Evolutionary conservation across 2,329 filamentous ascomycete species (phyloP), one percentile per base, ranked within the genome.

Genomic region (Diplodia mutila): DNA sequence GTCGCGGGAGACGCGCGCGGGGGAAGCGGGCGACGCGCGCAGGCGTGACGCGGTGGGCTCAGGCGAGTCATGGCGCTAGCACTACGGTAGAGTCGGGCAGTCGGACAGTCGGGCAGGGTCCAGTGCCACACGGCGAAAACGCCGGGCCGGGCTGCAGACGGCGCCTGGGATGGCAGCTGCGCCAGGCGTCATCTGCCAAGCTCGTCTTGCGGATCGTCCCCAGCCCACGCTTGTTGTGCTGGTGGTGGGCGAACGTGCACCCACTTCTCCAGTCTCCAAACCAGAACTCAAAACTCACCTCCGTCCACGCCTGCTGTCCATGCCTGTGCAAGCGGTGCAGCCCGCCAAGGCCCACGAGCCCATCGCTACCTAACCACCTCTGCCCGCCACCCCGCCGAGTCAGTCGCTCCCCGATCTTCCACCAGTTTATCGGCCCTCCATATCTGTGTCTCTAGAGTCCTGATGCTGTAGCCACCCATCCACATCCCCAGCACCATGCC

Each of bases 351-450:
- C 61, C 23, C 34, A 46, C 61, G 61, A 53, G 61, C 61, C 61
- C 42, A 25, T 21, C 42, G 42, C 59, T n/a, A 49, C 49, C 57
- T 32, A 21, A 42, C 42, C 42, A 16, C 46, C 42, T 48, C 46
- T 51, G 59, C 59, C 59, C 59, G 59, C 59, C 42, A 61, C 59
- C 59, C 46, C 59, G 59, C 59, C 57, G 57, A 61, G 42, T 61
- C 39, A 48, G 57, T 48, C 57, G 39, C 46, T 48, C 57, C 46
- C 32, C 59, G 46, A 51, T 63, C 29, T 61, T 61, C 57, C 39
- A 61, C 25, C 27, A 61, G 37, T 18, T 49, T 61, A 39, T 49
- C 57, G 42, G 57, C 59, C 59, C 25, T 55, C 42, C 48, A 61
- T 54, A 48, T 29, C 37, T 34, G 51, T 57, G 39, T 49, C 63